Conservation (phyloP, 768 basidiomycete genomes). For the Rhodotorula paludigena region DNA sequence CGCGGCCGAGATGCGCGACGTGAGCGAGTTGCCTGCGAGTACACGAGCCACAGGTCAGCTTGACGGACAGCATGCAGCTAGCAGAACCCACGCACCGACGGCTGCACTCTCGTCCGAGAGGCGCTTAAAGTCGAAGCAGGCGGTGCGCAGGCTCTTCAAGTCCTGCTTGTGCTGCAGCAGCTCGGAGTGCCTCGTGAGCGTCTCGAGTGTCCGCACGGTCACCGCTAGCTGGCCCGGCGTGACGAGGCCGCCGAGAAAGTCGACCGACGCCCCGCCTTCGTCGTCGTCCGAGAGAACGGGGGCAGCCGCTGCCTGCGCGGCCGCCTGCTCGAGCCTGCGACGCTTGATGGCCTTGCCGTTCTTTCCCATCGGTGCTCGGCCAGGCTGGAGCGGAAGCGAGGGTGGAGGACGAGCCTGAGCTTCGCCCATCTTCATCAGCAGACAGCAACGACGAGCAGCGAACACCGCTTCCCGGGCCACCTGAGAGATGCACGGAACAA, state of each 20-base stretch:
- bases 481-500: too few relatives aligned
- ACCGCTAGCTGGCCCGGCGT: slow-evolving; percentile 14
- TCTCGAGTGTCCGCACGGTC: slow-evolving; percentile 16
- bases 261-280: neutral
- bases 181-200: slow-evolving; percentile 8
- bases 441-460: too few relatives aligned
- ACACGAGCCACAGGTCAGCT: neutral
- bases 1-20: slow-evolving; percentile 44
- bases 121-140: slow-evolving; percentile 34
- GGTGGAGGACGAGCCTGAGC: neutral
- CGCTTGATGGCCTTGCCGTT: slow-evolving; percentile 16
- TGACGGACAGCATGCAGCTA: neutral
- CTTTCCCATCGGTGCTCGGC: slow-evolving; percentile 20
- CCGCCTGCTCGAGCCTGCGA: slow-evolving; percentile 7
- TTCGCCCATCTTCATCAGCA: too few relatives aligned
- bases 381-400: neutral
- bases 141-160: slow-evolving; percentile 12
- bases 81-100: slow-evolving; percentile 8
- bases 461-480: too few relatives aligned
- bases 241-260: slow-evolving; percentile 26
- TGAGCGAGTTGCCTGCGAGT: slow-evolving; percentile 23
- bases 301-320: neutral
- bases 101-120: slow-evolving; percentile 3
- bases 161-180: slow-evolving; percentile 10
- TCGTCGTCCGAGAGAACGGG: neutral